phyloP scores from a whole-genome alignment of 495 filamentous ascomycete genomes.

The Pseudomonodictys pantanalensis region DNA sequence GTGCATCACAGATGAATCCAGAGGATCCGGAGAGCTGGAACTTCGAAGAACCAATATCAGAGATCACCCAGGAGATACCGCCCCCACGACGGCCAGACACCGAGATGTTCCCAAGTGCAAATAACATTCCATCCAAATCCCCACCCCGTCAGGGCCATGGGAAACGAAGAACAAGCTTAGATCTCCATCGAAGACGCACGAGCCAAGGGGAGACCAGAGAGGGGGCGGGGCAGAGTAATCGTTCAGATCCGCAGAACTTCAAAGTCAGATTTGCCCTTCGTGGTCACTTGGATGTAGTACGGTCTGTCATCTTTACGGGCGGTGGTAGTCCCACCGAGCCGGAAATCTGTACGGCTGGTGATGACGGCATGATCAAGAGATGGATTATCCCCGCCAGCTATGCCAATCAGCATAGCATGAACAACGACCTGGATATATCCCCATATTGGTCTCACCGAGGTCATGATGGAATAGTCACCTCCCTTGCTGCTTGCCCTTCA shows the following conservation, averaged over 20 bases:
- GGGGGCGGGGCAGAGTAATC: conserved; percentile 42
- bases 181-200: conserved; percentile 51
- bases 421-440: conserved; percentile 80
- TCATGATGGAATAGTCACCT: conserved; percentile 85
- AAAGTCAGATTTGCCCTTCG: conserved; percentile 89
- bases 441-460: conserved; percentile 94
- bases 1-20: conserved; percentile 17
- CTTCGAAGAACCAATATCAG: conserved; percentile 69
- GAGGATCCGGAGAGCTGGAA: conserved; percentile 81
- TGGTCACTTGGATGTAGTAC: conserved; percentile 89
- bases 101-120: conserved; percentile 80
- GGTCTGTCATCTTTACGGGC: conserved; percentile 91
- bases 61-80: conserved; percentile 48
- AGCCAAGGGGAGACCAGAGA: conserved; percentile 56
- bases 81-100: conserved; percentile 70
- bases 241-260: conserved; percentile 67
- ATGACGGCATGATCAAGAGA: conserved; percentile 91
- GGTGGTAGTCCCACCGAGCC: conserved; percentile 92
- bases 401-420: conserved; percentile 49
- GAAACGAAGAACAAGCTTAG: conserved; percentile 78
- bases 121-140: conserved; percentile 71
- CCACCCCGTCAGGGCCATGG: conserved; percentile 64
- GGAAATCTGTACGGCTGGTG: conserved; percentile 93
- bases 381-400: conserved; percentile 88
- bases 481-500: conserved; percentile 79